Evolutionary conservation across 1,139 yeast species (phyloP).

Genomic region (Suhomyces kunorum): DNA sequence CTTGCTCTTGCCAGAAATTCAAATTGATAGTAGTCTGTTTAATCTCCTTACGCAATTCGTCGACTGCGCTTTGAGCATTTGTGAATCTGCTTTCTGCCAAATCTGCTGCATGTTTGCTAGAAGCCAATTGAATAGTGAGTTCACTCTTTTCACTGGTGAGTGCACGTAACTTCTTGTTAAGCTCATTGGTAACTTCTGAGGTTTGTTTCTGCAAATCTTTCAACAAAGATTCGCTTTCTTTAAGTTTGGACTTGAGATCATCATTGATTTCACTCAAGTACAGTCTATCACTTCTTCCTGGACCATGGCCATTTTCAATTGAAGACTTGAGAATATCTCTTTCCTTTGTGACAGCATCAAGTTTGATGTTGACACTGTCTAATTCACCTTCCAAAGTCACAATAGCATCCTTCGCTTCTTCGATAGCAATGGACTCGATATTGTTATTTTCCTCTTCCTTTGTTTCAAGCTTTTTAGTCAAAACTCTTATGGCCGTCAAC

Average conservation of each 20-base stretch:
- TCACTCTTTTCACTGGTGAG: conserved; percentile 33
- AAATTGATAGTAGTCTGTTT: conserved; percentile 19
- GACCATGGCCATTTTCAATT: conserved; percentile 15
- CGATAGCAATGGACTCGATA: conserved; percentile 59
- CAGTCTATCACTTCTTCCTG: conserved; percentile 13
- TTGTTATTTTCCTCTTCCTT: conserved; percentile 42
- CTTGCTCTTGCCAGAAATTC: conserved; percentile 53
- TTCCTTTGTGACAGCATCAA: conserved; percentile 58
- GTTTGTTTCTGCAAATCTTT: conserved; percentile 35
- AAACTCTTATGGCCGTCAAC: conserved; percentile 62
- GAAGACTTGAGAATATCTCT: conserved; percentile 63
- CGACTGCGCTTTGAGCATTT: conserved; percentile 30
- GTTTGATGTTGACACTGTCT: conserved; percentile 48
- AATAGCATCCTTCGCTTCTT: conserved; percentile 79
- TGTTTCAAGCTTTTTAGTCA: conserved; percentile 69
- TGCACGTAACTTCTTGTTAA: conserved; percentile 32
- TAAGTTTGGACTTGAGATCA: conserved; percentile 31
- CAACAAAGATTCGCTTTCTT: conserved; percentile 31
- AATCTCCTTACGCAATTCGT: conserved; percentile 29
- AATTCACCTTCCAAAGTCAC: conserved; percentile 65
- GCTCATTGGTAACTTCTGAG: conserved; percentile 24
- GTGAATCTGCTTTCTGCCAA: conserved; percentile 37
- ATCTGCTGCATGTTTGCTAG: conserved; percentile 35
- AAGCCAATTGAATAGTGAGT: conserved; percentile 31
- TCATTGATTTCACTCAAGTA: conserved; percentile 31